A percentile compares a stretch with the other conserved stretches of the same genome.
Evolutionary conservation across 2,329 filamentous ascomycete genomes (phyloP).

Genomic region (Chrysoporthe puriensis): DNA sequence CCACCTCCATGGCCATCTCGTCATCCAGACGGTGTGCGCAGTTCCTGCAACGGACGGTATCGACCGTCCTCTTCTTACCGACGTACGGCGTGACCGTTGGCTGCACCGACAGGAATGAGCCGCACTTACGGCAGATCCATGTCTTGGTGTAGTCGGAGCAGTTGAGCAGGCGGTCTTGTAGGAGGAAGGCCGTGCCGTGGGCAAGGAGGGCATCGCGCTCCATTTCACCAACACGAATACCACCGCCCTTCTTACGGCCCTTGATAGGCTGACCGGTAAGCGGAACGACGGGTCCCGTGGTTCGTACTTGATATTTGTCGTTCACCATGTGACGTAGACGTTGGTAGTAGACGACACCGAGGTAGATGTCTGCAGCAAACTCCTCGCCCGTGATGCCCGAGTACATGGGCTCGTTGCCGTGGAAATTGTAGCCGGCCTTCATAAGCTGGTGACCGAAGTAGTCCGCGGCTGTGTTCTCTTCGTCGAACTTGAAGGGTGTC

Average conservation of each 20-base stretch:
- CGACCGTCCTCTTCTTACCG: slow-evolving; percentile 67
- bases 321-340: slow-evolving; percentile 99
- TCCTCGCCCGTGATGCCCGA: slow-evolving; percentile 95
- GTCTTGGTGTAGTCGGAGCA: slow-evolving; percentile 91
- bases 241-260: slow-evolving; percentile 92
- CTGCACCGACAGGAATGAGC: slow-evolving; percentile 87
- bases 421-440: slow-evolving; percentile 96
- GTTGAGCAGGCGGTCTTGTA: slow-evolving; percentile 95
- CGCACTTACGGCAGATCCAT: slow-evolving; percentile 88
- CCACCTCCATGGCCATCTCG: slow-evolving; percentile 59
- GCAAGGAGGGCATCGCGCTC: slow-evolving; percentile 94
- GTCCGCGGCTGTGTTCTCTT: slow-evolving; percentile 88
- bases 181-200: slow-evolving; percentile 90
- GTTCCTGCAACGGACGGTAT: slow-evolving; percentile 75
- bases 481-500: slow-evolving; percentile 93
- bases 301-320: slow-evolving; percentile 98
- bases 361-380: slow-evolving; percentile 91
- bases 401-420: slow-evolving; percentile 99
- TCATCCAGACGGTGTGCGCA: slow-evolving; percentile 69
- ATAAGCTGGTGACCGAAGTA: slow-evolving; percentile 96
- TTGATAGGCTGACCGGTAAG: slow-evolving; percentile 97
- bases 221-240: slow-evolving; percentile 99
- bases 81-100: slow-evolving; percentile 71
- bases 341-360: slow-evolving; percentile 98
- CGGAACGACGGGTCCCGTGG: slow-evolving; percentile 87